A percentile compares a stretch with the other conserved stretches of the same genome.
Conservation (phyloP, 2,329 filamentous ascomycete genomes). For the Sarocladium kiliense region DNA sequence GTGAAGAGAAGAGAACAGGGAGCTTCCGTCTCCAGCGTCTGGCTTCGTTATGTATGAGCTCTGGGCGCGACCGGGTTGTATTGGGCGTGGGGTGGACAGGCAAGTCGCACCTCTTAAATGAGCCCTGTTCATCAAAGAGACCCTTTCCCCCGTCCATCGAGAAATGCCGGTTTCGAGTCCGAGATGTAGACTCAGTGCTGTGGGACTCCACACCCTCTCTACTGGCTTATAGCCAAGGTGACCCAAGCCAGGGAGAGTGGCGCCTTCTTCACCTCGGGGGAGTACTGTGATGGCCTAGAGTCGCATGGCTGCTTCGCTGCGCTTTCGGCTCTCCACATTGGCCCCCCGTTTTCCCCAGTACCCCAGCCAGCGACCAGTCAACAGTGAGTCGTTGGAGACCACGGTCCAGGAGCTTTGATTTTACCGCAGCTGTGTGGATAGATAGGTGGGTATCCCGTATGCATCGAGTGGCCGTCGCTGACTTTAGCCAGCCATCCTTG, state of each 20-base stretch:
- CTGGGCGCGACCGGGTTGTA: neutral
- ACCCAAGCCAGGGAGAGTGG: neutral
- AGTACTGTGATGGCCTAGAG: neutral
- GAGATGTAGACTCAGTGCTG: neutral
- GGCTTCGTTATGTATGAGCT: neutral
- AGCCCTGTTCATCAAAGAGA: neutral
- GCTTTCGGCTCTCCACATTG: neutral
- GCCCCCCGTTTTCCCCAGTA: neutral
- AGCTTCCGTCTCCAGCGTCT: neutral
- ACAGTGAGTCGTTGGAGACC: neutral
- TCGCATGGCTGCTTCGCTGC: neutral
- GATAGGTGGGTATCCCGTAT: neutral
- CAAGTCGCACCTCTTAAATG: constrained; percentile 2
- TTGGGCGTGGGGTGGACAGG: neutral
- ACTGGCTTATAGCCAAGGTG: neutral
- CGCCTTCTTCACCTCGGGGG: neutral
- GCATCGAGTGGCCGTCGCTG: neutral
- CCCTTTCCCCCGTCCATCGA: neutral
- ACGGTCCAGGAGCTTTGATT: neutral
- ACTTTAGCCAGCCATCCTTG: neutral
- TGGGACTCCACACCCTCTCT: constrained; percentile 3
- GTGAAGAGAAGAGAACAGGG: neutral
- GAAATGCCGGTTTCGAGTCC: constrained; percentile 8
- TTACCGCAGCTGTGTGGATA: neutral
- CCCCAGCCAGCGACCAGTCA: neutral